Evolutionary conservation across 371 early-diverging fungal genomes (phyloP).

Genomic region (Apophysomyces sp.): DNA sequence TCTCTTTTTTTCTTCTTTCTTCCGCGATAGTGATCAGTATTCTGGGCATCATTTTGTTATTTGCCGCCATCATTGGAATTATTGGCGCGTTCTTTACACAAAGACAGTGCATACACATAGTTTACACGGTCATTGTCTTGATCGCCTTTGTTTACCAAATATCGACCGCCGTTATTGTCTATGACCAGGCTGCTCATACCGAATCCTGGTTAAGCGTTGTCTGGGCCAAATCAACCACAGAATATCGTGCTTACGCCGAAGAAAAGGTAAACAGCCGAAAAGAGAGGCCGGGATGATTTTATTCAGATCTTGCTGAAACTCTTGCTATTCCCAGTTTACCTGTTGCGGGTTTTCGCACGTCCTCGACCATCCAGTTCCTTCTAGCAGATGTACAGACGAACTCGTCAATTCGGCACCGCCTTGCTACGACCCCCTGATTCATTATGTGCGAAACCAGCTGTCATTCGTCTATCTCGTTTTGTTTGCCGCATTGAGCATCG

Average conservation of each 20-base stretch:
- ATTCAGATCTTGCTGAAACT: neutral
- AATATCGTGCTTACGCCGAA: conserved; percentile 33
- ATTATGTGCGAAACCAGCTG: conserved; percentile 21
- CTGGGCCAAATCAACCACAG: conserved; percentile 28
- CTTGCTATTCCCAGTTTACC: conserved; percentile 17
- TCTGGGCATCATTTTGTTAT: conserved; percentile 35
- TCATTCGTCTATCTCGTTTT: conserved; percentile 31
- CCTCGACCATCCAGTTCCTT: conserved; percentile 26
- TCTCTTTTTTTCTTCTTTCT: neutral
- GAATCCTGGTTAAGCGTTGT: conserved; percentile 27
- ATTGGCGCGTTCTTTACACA: conserved; percentile 30
- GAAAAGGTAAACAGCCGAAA: conserved; percentile 27
- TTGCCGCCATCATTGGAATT: conserved; percentile 36
- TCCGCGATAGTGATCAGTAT: conserved; percentile 34
- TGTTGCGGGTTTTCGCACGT: conserved; percentile 39
- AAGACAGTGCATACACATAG: conserved; percentile 29
- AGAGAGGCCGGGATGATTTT: too few species aligned
- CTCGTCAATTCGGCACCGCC: conserved; percentile 24
- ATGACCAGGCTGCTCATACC: conserved; percentile 37
- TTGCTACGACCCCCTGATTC: conserved; percentile 25
- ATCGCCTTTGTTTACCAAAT: conserved; percentile 38
- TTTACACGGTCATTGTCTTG: conserved; percentile 29
- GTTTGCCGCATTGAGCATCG: conserved; percentile 33
- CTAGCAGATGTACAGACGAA: conserved; percentile 25
- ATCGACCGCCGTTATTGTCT: conserved; percentile 31